Conservation (phyloP, 345 rosid species). For the Fremontodendron californicum region DNA sequence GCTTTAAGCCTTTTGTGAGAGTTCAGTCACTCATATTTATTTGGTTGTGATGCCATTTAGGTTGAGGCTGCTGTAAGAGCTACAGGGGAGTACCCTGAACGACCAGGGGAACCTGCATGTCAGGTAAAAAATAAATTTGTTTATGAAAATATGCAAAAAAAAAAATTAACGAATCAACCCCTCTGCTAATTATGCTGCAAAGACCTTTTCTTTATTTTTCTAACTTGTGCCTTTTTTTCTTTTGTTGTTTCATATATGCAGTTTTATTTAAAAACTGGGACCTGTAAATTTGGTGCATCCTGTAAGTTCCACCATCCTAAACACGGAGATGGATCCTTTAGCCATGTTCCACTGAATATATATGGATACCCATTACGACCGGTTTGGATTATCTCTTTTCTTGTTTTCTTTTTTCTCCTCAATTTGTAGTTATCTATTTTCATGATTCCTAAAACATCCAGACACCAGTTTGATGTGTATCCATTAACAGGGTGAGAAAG, state of each 20-base stretch:
- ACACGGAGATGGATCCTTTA: constrained; percentile 60
- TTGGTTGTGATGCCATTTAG: constrained; percentile 25
- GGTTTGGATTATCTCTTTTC: constrained; percentile 38
- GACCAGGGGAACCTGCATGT: constrained; percentile 79
- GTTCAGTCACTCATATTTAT: constrained; percentile 4
- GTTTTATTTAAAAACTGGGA: constrained; percentile 83
- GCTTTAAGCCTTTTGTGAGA: not conserved
- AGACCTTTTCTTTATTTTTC: not conserved
- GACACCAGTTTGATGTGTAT: constrained; percentile 20
- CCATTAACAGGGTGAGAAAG: constrained; percentile 72
- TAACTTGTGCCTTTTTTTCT: not conserved
- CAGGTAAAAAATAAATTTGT: constrained; percentile 44
- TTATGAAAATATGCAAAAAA: not conserved
- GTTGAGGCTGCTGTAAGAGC: constrained; percentile 77
- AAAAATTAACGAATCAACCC: not conserved
- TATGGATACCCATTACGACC: constrained; percentile 78
- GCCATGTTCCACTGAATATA: constrained; percentile 56
- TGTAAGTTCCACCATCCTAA: constrained; percentile 98
- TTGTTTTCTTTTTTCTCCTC: not conserved
- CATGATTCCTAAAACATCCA: not conserved
- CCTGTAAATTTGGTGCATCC: constrained; percentile 93
- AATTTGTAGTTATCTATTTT: not conserved
- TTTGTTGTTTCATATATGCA: constrained; percentile 31
- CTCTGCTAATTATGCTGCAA: not conserved
- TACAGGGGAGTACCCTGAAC: constrained; percentile 81